phyloP scores from a whole-genome alignment of 371 early-diverging fungal species.

The Mortierella sp. region DNA sequence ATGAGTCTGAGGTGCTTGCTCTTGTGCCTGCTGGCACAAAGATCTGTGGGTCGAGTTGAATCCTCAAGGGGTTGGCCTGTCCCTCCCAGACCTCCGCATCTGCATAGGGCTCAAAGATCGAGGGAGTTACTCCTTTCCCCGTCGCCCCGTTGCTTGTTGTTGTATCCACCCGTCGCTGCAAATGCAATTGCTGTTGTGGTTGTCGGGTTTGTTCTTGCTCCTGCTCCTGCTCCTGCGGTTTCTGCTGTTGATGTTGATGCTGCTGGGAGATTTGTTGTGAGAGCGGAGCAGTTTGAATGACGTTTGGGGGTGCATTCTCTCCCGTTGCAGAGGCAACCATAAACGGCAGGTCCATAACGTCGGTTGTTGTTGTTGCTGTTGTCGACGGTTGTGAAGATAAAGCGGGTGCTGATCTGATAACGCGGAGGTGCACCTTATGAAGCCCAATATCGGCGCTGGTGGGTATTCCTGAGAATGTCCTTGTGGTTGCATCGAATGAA shows the following conservation, averaged over 20 bases:
- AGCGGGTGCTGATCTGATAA: not conserved
- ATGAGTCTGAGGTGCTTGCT: conserved; percentile 8
- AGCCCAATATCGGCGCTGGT: not conserved
- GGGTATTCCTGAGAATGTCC: conserved; percentile 15
- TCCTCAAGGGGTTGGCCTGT: conserved; percentile 5
- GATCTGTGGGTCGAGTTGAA: conserved; percentile 23
- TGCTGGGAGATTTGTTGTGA: not conserved
- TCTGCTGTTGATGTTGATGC: not conserved
- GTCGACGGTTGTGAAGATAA: not conserved
- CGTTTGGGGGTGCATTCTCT: not conserved
- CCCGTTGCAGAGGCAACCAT: not conserved
- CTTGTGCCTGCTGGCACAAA: not conserved
- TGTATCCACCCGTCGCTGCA: not conserved
- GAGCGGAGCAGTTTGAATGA: not conserved
- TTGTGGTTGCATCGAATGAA: conserved; percentile 12
- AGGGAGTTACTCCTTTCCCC: not conserved
- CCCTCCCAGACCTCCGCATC: conserved; percentile 28
- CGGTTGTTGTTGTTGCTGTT: not conserved
- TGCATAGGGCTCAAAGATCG: not conserved
- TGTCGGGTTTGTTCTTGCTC: not conserved
- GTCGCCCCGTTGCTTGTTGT: not conserved
- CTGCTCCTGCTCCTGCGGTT: not conserved
- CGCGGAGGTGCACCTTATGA: conserved; percentile 11
- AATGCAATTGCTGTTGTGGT: not conserved
- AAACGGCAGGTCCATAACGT: not conserved